Conservation (phyloP, 116 monocot species). For the Papilionanthe hybrid region DNA sequence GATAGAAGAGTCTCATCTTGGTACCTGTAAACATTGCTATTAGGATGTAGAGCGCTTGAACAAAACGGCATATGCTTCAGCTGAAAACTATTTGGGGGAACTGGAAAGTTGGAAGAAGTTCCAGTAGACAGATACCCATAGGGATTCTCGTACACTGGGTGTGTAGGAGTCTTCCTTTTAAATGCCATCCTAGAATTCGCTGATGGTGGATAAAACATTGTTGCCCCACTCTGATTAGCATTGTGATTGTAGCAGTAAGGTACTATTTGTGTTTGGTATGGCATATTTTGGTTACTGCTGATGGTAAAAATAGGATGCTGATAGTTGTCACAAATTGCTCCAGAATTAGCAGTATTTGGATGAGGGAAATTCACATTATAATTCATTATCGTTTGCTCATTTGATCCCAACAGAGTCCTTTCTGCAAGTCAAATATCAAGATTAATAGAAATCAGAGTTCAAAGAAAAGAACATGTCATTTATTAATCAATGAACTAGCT, state of each 20-base stretch:
- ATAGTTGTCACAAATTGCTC: not conserved
- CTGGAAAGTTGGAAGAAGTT: conserved; percentile 11
- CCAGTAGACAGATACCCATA: conserved; percentile 3
- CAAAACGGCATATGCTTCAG: not conserved
- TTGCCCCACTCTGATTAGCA: not conserved
- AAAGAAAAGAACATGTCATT: not conserved
- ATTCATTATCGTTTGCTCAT: not conserved
- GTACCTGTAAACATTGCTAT: not conserved
- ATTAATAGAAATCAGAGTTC: not conserved
- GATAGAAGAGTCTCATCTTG: not conserved
- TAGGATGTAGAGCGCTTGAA: not conserved
- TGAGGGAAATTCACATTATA: not conserved
- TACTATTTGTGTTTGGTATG: not conserved
- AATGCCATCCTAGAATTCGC: not conserved
- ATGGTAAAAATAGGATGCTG: not conserved
- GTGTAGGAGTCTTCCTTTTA: conserved; percentile 1
- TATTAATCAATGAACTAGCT: not conserved
- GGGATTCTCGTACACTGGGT: not conserved
- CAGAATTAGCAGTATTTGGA: not conserved
- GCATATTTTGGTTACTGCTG: not conserved
- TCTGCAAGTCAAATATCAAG: not conserved
- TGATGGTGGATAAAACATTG: not conserved
- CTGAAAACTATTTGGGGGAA: not conserved
- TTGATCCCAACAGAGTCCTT: not conserved
- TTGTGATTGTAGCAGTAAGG: conserved; percentile 4